Base-by-base conservation (phyloP, 176 grass and related monocot genomes). In the Pontederia paniculata region DNA sequence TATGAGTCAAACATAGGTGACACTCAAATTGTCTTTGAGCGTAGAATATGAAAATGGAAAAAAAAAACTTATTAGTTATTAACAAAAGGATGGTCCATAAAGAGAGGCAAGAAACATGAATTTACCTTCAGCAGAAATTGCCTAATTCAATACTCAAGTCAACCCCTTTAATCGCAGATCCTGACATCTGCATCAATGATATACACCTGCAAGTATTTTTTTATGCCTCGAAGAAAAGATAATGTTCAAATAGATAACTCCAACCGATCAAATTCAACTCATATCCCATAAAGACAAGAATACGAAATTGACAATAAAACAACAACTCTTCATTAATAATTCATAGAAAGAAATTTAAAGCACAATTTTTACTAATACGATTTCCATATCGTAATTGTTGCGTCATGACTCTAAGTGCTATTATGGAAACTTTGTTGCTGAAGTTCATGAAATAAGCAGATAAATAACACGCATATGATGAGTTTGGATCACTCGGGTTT, bases 361-460 rank as follows among this genome's bases (percentile, higher is more conserved):
- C 45, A 2, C 66, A 16, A 79, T 88, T 86, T 77, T 88, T 66
- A 21, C 94, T 91, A 55, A 91, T 70, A n/a, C 82, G 82, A 54
- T 91, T 91, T 21, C 80, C 94, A 74, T 77, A 78, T 65, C 84
- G 48, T 45, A 98, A 91, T 57, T 98, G 94, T 23, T 98, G 83
- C 25, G 81, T 60, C 83, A 98, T 98, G 66, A 98, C 86, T 49
- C 94, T 83, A 18, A 88, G 75, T n/a, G 2, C 86, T 98, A 70
- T 86, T 98, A 77, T 81, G 2, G 83, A 91, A 45, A 98, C 94
- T 81, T 93, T 98, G 67, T 98, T 88, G 76, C 94, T 98, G 2
- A 83, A 91, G 65, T 98, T 98, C 94, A 98, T 98, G 65, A 86
- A 86, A 73, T 98, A 98, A 17, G 87, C 94, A 37, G 93, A 86